Evolutionary conservation across 139 green algal genomes (phyloP).

Genomic region (Pleodorina starrii): DNA sequence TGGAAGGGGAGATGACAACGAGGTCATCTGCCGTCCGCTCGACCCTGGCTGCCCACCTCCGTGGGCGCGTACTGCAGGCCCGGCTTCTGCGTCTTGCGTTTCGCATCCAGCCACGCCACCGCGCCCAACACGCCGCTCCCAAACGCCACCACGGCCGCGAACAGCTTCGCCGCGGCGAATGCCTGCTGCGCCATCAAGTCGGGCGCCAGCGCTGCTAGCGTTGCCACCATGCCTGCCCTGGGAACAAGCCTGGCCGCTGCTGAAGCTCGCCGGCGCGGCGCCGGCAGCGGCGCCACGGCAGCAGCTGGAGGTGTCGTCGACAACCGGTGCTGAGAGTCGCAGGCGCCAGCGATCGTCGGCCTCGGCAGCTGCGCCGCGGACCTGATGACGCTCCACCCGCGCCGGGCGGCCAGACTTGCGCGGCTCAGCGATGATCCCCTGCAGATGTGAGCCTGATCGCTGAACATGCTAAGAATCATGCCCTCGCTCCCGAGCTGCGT

Average conservation of each 20-base stretch:
- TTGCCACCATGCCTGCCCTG: background rate
- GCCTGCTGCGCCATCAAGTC: background rate
- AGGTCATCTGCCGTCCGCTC: too few species aligned
- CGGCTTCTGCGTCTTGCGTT: constrained; percentile 20
- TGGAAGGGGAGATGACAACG: too few species aligned
- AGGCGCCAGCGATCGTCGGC: background rate
- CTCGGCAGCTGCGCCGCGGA: background rate
- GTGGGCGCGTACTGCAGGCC: constrained; percentile 13
- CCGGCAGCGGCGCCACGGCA: background rate
- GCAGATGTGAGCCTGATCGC: background rate
- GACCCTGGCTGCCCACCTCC: too few species aligned
- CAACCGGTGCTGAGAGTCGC: background rate
- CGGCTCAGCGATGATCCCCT: background rate
- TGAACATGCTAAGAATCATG: background rate
- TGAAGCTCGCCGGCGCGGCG: background rate
- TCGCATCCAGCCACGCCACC: constrained; percentile 22
- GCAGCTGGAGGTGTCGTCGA: background rate
- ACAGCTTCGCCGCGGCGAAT: background rate
- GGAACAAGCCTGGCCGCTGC: background rate
- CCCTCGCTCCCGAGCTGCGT: background rate
- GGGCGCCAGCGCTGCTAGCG: background rate
- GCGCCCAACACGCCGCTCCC: background rate
- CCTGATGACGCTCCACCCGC: background rate
- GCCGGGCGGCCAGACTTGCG: background rate
- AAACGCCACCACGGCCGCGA: background rate